phyloP scores from a whole-genome alignment of 768 basidiomycete genomes.

The Leccinum broughii region DNA sequence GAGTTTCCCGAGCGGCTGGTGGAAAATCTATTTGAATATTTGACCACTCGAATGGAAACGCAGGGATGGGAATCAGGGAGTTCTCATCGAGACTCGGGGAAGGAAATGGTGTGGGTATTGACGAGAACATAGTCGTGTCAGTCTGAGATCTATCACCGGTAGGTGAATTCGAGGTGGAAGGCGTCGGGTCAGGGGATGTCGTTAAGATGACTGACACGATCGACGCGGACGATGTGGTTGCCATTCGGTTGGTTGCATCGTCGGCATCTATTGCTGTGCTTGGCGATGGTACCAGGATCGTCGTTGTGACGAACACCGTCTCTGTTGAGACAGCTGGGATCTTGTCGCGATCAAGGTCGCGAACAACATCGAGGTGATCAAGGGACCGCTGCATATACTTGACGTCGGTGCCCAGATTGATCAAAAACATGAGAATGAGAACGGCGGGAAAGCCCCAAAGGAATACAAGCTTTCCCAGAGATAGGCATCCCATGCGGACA shows the following conservation, averaged over 20 bases:
- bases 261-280: constrained; percentile 3
- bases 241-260: constrained; percentile 2
- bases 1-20: constrained; percentile 22
- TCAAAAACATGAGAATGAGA: constrained; percentile 20
- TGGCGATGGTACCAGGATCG: constrained; percentile 18
- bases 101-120: constrained; percentile 17
- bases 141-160: constrained; percentile 14
- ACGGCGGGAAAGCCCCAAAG: constrained; percentile 20
- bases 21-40: constrained; percentile 27
- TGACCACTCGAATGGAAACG: constrained; percentile 32
- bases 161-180: constrained; percentile 7
- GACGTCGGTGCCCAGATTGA: constrained; percentile 31
- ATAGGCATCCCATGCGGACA: constrained; percentile 11
- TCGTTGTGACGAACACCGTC: constrained; percentile 34
- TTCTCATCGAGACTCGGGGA: constrained; percentile 14
- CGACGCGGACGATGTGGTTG: constrained; percentile 8
- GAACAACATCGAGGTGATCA: constrained; percentile 18
- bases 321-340: constrained; percentile 13
- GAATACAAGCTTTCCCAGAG: constrained; percentile 12
- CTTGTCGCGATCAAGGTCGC: constrained; percentile 7
- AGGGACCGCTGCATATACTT: constrained; percentile 26
- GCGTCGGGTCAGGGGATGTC: constrained; percentile 4
- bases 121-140: constrained; percentile 10
- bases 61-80: constrained; percentile 21
- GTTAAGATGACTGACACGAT: constrained; percentile 11